Evolutionary conservation across 2,329 filamentous ascomycete genomes (phyloP).

Genomic region (Dactylellina sp.): DNA sequence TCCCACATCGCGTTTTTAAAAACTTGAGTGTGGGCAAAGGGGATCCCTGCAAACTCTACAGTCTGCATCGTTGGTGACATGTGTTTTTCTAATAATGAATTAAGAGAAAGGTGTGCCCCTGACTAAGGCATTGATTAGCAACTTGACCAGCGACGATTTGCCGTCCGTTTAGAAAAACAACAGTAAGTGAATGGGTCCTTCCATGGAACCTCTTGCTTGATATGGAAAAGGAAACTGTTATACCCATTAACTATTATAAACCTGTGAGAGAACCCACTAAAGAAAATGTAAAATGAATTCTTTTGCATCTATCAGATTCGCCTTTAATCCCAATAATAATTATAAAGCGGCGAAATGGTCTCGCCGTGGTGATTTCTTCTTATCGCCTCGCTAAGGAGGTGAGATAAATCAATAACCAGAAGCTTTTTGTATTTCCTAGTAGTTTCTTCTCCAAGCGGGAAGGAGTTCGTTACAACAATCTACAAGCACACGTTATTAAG

Average conservation of each 20-base stretch:
- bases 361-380: constrained; percentile 97
- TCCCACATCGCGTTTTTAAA: constrained; percentile 30
- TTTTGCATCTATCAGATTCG: background rate
- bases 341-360: constrained; percentile 59
- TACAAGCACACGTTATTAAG: constrained; percentile 28
- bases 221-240: constrained; percentile 15
- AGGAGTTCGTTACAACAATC: constrained; percentile 96
- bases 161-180: constrained; percentile 34
- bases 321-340: constrained; percentile 49
- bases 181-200: too few species aligned
- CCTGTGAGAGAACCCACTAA: background rate
- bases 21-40: constrained; percentile 67
- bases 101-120: constrained; percentile 9
- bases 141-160: constrained; percentile 18
- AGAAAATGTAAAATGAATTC: constrained; percentile 13
- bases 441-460: constrained; percentile 84
- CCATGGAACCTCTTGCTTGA: too few species aligned
- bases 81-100: constrained; percentile 12
- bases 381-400: constrained; percentile 89
- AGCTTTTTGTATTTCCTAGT: constrained; percentile 81
- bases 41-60: constrained; percentile 78
- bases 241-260: constrained; percentile 58
- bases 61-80: constrained; percentile 77
- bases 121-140: constrained; percentile 20
- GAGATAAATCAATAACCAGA: constrained; percentile 87